Base-by-base conservation (phyloP, 2,329 filamentous ascomycete genomes). In the Orbilia quercus region DNA sequence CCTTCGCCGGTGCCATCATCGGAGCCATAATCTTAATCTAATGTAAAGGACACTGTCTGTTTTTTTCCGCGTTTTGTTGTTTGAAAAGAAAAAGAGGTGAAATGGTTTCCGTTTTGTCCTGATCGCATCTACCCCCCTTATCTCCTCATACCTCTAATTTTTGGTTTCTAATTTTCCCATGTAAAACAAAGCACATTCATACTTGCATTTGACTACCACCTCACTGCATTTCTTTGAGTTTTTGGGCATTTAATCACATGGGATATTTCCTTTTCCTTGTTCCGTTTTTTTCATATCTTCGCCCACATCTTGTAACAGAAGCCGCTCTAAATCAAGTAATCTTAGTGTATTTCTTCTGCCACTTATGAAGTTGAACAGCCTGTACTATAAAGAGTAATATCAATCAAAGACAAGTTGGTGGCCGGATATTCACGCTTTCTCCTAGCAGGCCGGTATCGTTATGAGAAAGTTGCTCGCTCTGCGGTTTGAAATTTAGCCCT, bases 11-110 rank as follows among this genome's bases (percentile, higher is more conserved):
- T 20, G 69, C 55, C 34, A 7, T 66, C 44, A 53, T 65, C 40
- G 59, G 51, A 12, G 40, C 45, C 16, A 36, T 60, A 7, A 50
- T 67, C 45, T 23, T 67, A 59, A 58, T 67, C 16, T 67, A 59
- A 67, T 66, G 51, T 58, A 48, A 34, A 57, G 7, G 18, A 25
- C 18, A 25, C 14, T 28, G 11, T 31, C 7, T 42, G 12, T 36
- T 40, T 36, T 42, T 14, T 18, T 14, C 25, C 22, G 14, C 53
- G 42, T 28, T 34, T 28, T 62, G 58, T 51, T 36, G 14, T 66
- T 66, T 51, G 40, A 31, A 31, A 31, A 62, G 12, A 40, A 31
- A 31, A 31, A 62, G 12, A 40, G 40, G 45, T 23, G 4, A 12
- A 2, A 7, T n/a, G n/a, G 25, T 1, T 31, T 25, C 14, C 9